Conservation (phyloP, 805 yeast genomes). For the Candida vaughaniae region DNA sequence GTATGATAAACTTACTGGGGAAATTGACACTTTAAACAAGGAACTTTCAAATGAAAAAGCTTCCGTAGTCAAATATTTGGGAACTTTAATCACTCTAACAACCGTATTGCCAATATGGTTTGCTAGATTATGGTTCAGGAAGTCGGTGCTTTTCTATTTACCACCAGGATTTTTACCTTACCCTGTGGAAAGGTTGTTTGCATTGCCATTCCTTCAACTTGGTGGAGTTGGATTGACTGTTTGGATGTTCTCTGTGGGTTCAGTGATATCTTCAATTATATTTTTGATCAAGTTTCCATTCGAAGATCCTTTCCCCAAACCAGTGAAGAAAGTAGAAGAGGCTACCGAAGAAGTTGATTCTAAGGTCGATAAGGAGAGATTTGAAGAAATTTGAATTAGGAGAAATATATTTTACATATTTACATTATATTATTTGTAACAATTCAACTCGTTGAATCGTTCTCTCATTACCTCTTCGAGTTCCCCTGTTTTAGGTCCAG, state of each 20-base stretch:
- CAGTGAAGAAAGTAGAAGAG: slow-evolving; percentile 8
- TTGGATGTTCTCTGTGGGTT: slow-evolving; percentile 50
- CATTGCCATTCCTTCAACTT: slow-evolving; percentile 62
- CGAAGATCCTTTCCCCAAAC: slow-evolving; percentile 10
- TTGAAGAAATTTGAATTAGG: too few relatives aligned
- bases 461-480: slow-evolving; percentile 16
- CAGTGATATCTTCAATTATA: slow-evolving; percentile 23
- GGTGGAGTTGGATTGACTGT: slow-evolving; percentile 62
- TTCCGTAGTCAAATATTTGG: slow-evolving; percentile 31
- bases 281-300: slow-evolving; percentile 23
- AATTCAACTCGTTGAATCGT: slow-evolving; percentile 12
- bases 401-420: too few relatives aligned
- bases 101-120: slow-evolving; percentile 50
- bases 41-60: slow-evolving; percentile 36
- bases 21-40: slow-evolving; percentile 45
- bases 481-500: slow-evolving; percentile 10
- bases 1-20: slow-evolving; percentile 54
- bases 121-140: slow-evolving; percentile 53
- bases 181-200: slow-evolving; percentile 51
- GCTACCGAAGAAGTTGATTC: slow-evolving; percentile 11
- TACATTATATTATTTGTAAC: too few relatives aligned
- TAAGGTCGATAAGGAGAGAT: too few relatives aligned
- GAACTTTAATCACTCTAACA: slow-evolving; percentile 30
- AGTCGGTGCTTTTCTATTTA: slow-evolving; percentile 54
- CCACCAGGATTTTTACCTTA: slow-evolving; percentile 59